Percentiles rank a stretch among this genome's conserved stretches.
These are phyloP conservation scores for Hippophae gyantsensis DNA, from an alignment of 306 rosid genomes.

Conservation along the genomic window DNA sequence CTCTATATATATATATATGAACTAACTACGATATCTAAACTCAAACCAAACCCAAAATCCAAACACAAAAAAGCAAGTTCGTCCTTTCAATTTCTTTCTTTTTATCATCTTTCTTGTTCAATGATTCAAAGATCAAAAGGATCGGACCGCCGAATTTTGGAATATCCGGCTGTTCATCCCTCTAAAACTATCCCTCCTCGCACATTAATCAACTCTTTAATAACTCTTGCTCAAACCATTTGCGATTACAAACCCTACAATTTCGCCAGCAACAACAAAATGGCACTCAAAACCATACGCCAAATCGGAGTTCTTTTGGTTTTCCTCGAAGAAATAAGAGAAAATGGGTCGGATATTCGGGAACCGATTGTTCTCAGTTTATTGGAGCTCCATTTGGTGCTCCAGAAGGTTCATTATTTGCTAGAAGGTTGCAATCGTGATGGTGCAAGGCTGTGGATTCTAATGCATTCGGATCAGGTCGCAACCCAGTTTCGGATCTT, in stretches of 20 bases:
- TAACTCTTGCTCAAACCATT: constrained; percentile 30
- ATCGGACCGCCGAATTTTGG: constrained; percentile 56
- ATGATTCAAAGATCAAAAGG: constrained; percentile 38
- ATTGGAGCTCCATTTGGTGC: constrained; percentile 56
- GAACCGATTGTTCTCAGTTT: constrained; percentile 29
- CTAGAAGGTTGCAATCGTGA: constrained; percentile 48
- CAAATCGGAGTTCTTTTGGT: constrained; percentile 36
- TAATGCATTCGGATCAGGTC: constrained; percentile 48
- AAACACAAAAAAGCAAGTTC: background rate
- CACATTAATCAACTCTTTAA: constrained; percentile 40
- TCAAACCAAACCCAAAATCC: constrained; percentile 16
- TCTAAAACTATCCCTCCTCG: constrained; percentile 26
- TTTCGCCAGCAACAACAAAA: constrained; percentile 41
- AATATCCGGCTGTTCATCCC: constrained; percentile 68
- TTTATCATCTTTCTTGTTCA: background rate
- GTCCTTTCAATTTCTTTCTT: background rate
- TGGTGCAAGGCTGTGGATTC: constrained; percentile 47
- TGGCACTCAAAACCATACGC: constrained; percentile 35
- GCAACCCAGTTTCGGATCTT: constrained; percentile 40
- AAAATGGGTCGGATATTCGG: constrained; percentile 13
- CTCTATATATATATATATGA: constrained; percentile 19
- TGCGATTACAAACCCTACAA: constrained; percentile 23
- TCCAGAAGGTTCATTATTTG: constrained; percentile 54
- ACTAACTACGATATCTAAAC: background rate
- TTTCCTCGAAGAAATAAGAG: constrained; percentile 47